Evolutionary conservation across 148 eudicot genomes (phyloP).

Genomic region (Rhododendron simsii): DNA sequence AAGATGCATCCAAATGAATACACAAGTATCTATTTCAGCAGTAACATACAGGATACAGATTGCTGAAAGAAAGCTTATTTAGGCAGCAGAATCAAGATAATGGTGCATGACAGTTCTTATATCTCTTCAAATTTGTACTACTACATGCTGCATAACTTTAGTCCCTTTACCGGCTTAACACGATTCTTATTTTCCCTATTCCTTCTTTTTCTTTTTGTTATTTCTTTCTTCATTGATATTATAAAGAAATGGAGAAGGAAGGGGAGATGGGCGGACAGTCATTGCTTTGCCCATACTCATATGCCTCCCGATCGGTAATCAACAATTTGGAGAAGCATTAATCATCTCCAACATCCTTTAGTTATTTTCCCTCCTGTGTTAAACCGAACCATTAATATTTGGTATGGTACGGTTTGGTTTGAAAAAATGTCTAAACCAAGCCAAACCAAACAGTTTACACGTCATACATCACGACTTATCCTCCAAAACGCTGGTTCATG

Average conservation of each 20-base stretch:
- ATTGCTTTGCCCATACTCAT: background rate
- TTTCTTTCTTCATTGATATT: background rate
- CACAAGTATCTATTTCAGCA: conserved; percentile 3
- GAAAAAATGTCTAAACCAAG: too few relatives aligned
- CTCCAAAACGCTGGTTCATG: background rate
- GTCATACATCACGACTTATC: background rate
- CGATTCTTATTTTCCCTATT: background rate
- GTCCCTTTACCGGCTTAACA: background rate
- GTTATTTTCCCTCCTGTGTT: background rate
- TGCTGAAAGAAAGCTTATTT: background rate
- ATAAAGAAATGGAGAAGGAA: background rate
- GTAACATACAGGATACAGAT: background rate
- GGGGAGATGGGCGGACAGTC: background rate
- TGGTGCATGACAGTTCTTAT: background rate
- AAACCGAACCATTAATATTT: background rate
- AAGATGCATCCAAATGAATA: conserved; percentile 3
- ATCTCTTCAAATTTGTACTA: background rate
- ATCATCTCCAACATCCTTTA: background rate
- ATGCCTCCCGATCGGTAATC: background rate
- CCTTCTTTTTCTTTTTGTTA: background rate
- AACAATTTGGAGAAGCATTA: background rate
- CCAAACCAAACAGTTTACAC: too few relatives aligned
- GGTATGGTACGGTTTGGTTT: too few relatives aligned
- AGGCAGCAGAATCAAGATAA: conserved; percentile 8
- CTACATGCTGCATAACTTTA: background rate